Conservation (phyloP, 106 monocot species). For the Platanthera guangdongensis region DNA sequence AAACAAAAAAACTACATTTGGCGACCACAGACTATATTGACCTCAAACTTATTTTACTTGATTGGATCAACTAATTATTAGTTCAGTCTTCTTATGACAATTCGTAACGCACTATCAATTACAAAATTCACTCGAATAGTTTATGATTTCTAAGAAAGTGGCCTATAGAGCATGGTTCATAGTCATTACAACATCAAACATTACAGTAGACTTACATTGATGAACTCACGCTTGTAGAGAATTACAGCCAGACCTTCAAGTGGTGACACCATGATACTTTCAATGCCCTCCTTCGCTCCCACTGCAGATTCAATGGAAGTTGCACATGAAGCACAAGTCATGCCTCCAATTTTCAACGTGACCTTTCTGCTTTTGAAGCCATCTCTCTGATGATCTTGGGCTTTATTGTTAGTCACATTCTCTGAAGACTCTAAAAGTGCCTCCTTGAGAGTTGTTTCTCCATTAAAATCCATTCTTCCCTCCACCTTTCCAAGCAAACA, state of each 20-base stretch:
- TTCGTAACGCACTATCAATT: too few species aligned
- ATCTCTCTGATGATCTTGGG: slow-evolving; percentile 7
- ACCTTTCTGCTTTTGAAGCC: slow-evolving; percentile 35
- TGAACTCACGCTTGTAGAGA: slow-evolving; percentile 37
- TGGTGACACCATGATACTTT: slow-evolving; percentile 49
- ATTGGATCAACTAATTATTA: too few species aligned
- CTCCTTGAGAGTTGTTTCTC: slow-evolving; percentile 22
- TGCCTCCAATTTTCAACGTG: slow-evolving; percentile 49
- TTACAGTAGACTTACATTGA: slow-evolving; percentile 34
- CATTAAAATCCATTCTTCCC: slow-evolving; percentile 32
- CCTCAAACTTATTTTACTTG: too few species aligned
- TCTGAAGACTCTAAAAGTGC: slow-evolving; percentile 35
- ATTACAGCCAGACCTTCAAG: slow-evolving; percentile 70
- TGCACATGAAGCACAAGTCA: slow-evolving; percentile 57
- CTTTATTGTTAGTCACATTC: slow-evolving; percentile 9
- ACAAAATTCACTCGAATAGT: too few species aligned
- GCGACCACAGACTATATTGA: too few species aligned
- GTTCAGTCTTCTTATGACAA: too few species aligned
- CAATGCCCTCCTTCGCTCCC: slow-evolving; percentile 46
- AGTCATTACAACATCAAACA: not conserved
- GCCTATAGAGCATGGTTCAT: not conserved
- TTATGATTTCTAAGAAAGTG: too few species aligned
- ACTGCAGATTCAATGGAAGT: slow-evolving; percentile 57
- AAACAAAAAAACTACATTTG: too few species aligned
- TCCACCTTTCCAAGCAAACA: not conserved